phyloP scores from a whole-genome alignment of 2,329 filamentous ascomycete genomes.

The Ophiognomonia clavigignenti-juglandacearum region DNA sequence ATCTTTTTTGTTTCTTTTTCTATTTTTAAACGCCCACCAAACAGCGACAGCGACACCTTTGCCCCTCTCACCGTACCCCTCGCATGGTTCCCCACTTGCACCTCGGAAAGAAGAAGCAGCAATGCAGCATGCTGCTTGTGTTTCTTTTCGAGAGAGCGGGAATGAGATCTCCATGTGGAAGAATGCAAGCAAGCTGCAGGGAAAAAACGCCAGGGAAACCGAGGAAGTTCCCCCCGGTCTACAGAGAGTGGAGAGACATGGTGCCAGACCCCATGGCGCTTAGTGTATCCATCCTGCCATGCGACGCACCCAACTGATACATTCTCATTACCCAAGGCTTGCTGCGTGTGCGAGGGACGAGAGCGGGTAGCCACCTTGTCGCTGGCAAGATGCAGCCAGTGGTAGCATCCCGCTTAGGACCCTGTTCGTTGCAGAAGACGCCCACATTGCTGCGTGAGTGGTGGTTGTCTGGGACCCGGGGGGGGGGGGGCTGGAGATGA shows the following conservation, averaged over 20 bases:
- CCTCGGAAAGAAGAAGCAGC: not conserved
- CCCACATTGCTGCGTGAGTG: too few relatives aligned
- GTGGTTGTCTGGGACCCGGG: not conserved
- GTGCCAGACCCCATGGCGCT: conserved; percentile 7
- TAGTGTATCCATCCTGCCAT: conserved; percentile 9
- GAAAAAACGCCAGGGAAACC: too few relatives aligned
- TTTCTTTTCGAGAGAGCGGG: too few relatives aligned
- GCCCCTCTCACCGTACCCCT: not conserved
- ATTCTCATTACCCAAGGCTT: not conserved
- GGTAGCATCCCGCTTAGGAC: too few relatives aligned
- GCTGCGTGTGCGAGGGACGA: conserved; percentile 2
- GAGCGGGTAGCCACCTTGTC: conserved; percentile 13
- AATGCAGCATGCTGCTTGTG: too few relatives aligned
- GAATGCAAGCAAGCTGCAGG: too few relatives aligned
- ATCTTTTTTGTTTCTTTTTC: too few relatives aligned
- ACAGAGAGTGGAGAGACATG: not conserved
- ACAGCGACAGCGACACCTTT: too few relatives aligned
- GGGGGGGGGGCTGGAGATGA: not conserved
- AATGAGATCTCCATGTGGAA: too few relatives aligned
- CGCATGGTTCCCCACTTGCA: not conserved
- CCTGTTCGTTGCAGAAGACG: conserved; percentile 1
- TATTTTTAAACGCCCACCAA: too few relatives aligned
- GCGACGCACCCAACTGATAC: too few relatives aligned
- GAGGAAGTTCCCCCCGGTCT: not conserved
- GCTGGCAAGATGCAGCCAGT: too few relatives aligned